Evolutionary conservation across 106 monocot species (phyloP), one percentile per base, ranked within the genome.

Genomic region (Dioscorea alata): DNA sequence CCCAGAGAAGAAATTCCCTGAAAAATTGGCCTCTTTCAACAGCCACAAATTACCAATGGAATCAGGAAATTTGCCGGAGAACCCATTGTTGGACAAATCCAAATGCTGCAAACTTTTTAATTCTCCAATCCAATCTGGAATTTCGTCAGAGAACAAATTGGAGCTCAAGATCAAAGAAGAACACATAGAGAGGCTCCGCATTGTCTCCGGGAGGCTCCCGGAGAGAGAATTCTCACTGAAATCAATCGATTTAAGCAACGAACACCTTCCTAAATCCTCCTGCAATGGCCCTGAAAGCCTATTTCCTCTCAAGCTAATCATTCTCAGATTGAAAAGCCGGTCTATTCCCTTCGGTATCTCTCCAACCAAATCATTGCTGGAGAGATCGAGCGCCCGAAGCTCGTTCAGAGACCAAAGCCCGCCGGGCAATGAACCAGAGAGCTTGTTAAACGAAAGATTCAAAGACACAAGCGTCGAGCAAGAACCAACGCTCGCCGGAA

Each of bases 381-480:
- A 99, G 51, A 99, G 83, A 69, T 99, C 90, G n/a, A 99, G 78
- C 3, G 68, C 78, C 7, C 72, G 31, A 12, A 99, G 80, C 16
- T 70, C 77, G 28, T 70, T 61, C 54, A 93, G 73, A 23, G 75
- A 78, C 87, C 87, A 93, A 18, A 93, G 54, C 22, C 64, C 76
- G 1, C 24, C n/a, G 2, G 87, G 93, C 28, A 99, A 65, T 54
- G 35, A 16, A 3, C 92, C 99, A 8, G 80, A 76, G 57, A 99
- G 74, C 75, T 42, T 72, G 68, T 99, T 99, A 6, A 60, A 69
- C 0, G 90, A 87, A n/a, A 99, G 72, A 67, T 87, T 85, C 48
- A 99, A 57, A 8, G 65, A 34, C 3, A 67, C 63, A 23, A 99
- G 79, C 6, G 82, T 82, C 23, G 68, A 81, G 73, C 89, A 90